A percentile compares a stretch with the other conserved stretches of the same genome.
Evolutionary conservation across 2,329 filamentous ascomycete genomes (phyloP).

Genomic region (Colletotrichum theobromicola): DNA sequence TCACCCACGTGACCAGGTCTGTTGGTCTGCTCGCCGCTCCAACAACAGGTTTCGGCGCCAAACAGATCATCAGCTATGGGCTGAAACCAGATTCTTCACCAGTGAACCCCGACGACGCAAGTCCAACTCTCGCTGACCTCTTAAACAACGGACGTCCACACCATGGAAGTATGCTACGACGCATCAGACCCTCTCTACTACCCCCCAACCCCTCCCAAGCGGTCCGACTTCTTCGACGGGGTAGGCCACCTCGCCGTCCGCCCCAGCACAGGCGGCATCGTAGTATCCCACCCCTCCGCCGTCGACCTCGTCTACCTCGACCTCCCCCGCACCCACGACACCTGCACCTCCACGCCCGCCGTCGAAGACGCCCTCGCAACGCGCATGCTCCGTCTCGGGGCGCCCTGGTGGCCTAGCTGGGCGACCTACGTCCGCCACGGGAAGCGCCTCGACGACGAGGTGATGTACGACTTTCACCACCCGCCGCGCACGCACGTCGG

Average conservation of each 20-base stretch:
- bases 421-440: background rate
- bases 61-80: background rate
- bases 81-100: background rate
- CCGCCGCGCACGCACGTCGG: background rate
- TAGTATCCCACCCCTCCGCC: background rate
- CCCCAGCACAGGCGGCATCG: background rate
- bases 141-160: fast-evolving
- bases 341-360: background rate
- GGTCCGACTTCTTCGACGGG: background rate
- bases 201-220: background rate
- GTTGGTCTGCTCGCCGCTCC: background rate
- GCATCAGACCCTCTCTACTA: background rate
- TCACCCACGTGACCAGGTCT: background rate
- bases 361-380: background rate
- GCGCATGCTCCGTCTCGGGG: background rate
- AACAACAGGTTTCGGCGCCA: fast-evolving
- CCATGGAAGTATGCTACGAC: background rate
- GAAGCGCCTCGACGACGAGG: background rate
- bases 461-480: background rate
- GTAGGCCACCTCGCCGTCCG: background rate
- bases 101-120: background rate
- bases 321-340: background rate
- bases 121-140: background rate
- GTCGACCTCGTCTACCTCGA: background rate
- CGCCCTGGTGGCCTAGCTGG: background rate